These are phyloP conservation scores for Serendipita indica DNA, from an alignment of 768 basidiomycete genomes.

Conservation along the genomic window DNA sequence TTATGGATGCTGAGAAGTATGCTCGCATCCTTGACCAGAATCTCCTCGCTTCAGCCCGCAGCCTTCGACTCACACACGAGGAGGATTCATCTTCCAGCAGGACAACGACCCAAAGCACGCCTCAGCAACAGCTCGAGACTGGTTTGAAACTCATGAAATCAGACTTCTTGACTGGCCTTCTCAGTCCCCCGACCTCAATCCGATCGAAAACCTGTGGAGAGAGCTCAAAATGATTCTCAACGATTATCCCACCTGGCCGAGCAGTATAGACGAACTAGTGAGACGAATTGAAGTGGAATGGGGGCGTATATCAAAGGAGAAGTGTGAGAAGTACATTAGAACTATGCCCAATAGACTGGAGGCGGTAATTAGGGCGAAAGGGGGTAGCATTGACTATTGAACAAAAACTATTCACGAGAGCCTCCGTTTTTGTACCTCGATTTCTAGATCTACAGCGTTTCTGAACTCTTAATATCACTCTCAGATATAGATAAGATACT, in stretches of 20 bases:
- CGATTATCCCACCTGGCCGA: slow-evolving; percentile 1
- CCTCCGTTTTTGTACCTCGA: neutral
- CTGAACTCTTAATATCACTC: neutral
- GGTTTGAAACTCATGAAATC: slow-evolving; percentile 15
- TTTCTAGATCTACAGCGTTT: neutral
- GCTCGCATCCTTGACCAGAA: neutral
- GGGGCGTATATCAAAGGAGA: slow-evolving; percentile 13
- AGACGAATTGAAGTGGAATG: slow-evolving; percentile 21
- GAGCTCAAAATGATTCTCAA: slow-evolving; percentile 14
- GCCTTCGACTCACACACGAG: neutral
- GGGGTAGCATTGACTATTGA: neutral
- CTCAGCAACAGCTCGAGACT: slow-evolving; percentile 13
- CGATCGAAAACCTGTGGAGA: slow-evolving; percentile 22
- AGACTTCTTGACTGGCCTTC: slow-evolving; percentile 18
- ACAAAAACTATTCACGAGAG: neutral
- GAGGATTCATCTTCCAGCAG: slow-evolving; percentile 23
- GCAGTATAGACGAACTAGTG: slow-evolving; percentile 19
- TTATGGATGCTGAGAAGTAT: neutral
- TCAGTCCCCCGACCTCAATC: slow-evolving; percentile 21
- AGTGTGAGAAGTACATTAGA: neutral
- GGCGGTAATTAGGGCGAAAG: neutral
- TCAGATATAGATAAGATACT: neutral
- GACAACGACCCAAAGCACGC: slow-evolving; percentile 28
- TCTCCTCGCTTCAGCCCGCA: slow-evolving; percentile 12
- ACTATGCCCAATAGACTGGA: neutral